phyloP scores from a whole-genome alignment of 1,284 basidiomycete genomes.

The Golubevia sp. region DNA sequence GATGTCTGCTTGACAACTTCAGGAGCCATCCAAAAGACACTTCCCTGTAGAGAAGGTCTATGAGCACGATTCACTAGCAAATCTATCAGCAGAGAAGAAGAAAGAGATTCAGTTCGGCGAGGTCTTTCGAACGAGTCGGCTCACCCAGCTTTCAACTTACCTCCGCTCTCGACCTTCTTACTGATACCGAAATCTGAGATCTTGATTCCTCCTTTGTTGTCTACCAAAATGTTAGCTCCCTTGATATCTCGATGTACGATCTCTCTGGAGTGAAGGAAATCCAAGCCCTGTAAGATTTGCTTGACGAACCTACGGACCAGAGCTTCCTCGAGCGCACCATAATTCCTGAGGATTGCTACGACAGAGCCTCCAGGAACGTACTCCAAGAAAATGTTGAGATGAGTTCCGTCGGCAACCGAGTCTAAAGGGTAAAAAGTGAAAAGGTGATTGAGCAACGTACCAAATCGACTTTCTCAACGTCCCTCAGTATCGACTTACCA shows the following conservation, averaged over 20 bases:
- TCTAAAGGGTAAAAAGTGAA: conserved; percentile 56
- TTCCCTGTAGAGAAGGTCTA: conserved; percentile 89
- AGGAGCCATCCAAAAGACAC: conserved; percentile 79
- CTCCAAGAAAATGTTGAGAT: conserved; percentile 96
- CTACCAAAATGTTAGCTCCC: conserved; percentile 95
- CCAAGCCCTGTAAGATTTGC: conserved; percentile 88
- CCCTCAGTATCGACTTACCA: conserved; percentile 67
- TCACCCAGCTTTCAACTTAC: no score
- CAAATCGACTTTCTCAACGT: not conserved
- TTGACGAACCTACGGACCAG: conserved; percentile 92
- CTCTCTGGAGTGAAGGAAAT: conserved; percentile 88
- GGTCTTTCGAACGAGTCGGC: no score
- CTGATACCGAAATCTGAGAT: conserved; percentile 99
- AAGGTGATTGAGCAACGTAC: conserved; percentile 2
- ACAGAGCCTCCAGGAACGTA: conserved; percentile 98
- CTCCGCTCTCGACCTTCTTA: conserved; percentile 96
- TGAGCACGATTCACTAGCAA: conserved; percentile 76
- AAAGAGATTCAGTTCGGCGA: no score
- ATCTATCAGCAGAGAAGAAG: conserved; percentile 64
- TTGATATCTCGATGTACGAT: conserved; percentile 99
- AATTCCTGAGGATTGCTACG: conserved; percentile 85
- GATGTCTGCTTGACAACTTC: conserved; percentile 96
- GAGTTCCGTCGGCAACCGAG: conserved; percentile 60
- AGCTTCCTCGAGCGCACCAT: conserved; percentile 94
- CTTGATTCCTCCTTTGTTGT: conserved; percentile 98